Percentiles rank a stretch among this genome's conserved stretches.
Evolutionary conservation across 2,329 filamentous ascomycete species (phyloP).

Genomic region (Cladophialophora carrionii): DNA sequence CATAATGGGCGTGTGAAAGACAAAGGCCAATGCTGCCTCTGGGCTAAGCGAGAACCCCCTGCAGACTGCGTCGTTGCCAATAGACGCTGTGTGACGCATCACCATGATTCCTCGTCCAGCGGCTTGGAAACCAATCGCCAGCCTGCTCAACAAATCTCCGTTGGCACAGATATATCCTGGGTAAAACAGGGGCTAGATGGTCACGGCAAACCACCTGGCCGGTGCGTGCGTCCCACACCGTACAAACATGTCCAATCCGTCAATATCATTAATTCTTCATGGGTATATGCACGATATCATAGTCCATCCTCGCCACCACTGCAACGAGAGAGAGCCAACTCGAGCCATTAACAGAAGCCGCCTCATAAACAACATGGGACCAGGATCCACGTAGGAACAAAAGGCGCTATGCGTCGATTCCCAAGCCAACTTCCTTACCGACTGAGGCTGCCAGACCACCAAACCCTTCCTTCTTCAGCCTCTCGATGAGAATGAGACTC

Average conservation of each 20-base stretch:
- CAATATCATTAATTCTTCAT: not conserved
- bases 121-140: slow-evolving; percentile 29
- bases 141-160: slow-evolving; percentile 10
- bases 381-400: not conserved
- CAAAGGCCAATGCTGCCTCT: not conserved
- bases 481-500: slow-evolving; percentile 34
- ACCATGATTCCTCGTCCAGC: slow-evolving; percentile 13
- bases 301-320: not conserved
- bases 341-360: not conserved
- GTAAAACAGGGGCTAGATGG: slow-evolving; percentile 2
- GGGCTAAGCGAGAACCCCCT: slow-evolving; percentile 1
- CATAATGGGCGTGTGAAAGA: not conserved
- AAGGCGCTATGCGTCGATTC: slow-evolving; percentile 15
- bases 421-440: slow-evolving; percentile 36
- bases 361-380: not conserved
- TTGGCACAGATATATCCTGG: slow-evolving; percentile 4
- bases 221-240: not conserved
- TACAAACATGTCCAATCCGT: not conserved
- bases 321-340: not conserved
- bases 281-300: slow-evolving; percentile 10
- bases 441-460: slow-evolving; percentile 34
- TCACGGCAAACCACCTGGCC: not conserved
- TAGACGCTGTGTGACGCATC: slow-evolving; percentile 5
- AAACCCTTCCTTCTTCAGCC: slow-evolving; percentile 37
- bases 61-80: slow-evolving; percentile 12